Base-by-base conservation (phyloP, 495 filamentous ascomycete species). In the Geopyxis carbonaria region DNA sequence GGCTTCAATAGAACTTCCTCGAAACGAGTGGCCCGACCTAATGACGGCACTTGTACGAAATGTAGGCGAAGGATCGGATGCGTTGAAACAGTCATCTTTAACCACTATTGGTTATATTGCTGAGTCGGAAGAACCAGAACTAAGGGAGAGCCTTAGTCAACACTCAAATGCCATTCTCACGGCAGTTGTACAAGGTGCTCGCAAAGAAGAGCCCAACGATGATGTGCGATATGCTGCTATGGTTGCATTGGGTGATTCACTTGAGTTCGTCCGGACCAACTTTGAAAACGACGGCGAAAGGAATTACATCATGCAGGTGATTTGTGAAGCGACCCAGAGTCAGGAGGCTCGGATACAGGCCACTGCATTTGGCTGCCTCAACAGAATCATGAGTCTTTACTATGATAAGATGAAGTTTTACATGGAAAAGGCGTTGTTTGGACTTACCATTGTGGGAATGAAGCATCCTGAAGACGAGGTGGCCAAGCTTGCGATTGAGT, bases 371-470 rank as follows among this genome's bases (percentile, higher is more conserved):
- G 89, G 87, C 40, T 97, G 91, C 56, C 61, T 97, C 53, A 95
- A 95, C 71, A 73, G 86, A 53, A 93, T 97, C 58, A 97, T 97
- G 89, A 80, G 68, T 42, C 67, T 93, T 27, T 95, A 97, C 64
- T 97, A 97, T 58, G 89, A 95, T 52, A 86, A 93, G 65, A 97
- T 97, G 89, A 73, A 84, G 51, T 95, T 92, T 64, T 97, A 97
- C 66, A 97, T 97, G 89, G 91, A 97, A 70, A 95, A 94, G 70
- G 89, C 89, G 31, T 67, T 97, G 25, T 97, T 95, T 58, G 89
- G 91, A 31, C 69, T 97, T 10, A 97, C 91, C n/a, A 91, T 95
- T 43, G 74, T 93, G 64, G 91, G 89, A 41, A 97, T 97, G 91
- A 92, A 89, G 68, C 87, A 75, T 58, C 78, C 81, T 7, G 89